Evolutionary conservation across 768 basidiomycete species (phyloP), one percentile per base, ranked within the genome.

Genomic region (Cubamyces sp.): DNA sequence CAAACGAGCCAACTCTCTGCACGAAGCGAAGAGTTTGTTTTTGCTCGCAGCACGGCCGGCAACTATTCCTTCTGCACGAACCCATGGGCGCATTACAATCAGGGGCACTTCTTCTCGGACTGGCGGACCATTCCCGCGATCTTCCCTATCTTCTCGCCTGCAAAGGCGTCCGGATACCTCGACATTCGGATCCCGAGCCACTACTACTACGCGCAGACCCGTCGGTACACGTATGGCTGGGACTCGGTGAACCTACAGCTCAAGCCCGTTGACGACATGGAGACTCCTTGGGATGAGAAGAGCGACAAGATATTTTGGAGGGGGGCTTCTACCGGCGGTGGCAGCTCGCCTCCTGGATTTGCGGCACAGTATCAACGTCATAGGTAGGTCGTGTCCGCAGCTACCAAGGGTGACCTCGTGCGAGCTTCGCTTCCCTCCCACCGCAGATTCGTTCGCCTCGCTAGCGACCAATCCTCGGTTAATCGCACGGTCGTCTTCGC

Each of bases 31-130:
- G 86, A 90, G 61, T 90, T 94, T 69, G 68, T 72, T 0, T 98
- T 98, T 73, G 78, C 79, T 14, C 66, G 76, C 28, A 75, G 75
- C 1, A 86, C 87, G 11, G 86, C 91, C n/a, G 79, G 85, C 54
- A 78, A 79, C 5, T 81, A 85, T 64, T 87, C 96, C 70, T 95
- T 91, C 71, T 99, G 97, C 75, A 70, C 77, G 34, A 78, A 85
- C 37, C 94, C 96, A 0, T 90, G 92, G 76, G 87, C 90, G 19
- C 94, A 90, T 66, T 87, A 91, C 70, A 82, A 83, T 28, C 97
- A 98, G 71, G 95, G 96, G 12, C 95, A 94, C 75, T 98, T 97
- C 75, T 98, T 97, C 83, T 93, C 92, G 18, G 96, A 99, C 74
- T 97, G 94, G 92, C 81, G 96, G 21, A 91, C 90, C 0, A 87